phyloP scores from a whole-genome alignment of 192 early-diverging fungal species.

The Coemansia sp. region DNA sequence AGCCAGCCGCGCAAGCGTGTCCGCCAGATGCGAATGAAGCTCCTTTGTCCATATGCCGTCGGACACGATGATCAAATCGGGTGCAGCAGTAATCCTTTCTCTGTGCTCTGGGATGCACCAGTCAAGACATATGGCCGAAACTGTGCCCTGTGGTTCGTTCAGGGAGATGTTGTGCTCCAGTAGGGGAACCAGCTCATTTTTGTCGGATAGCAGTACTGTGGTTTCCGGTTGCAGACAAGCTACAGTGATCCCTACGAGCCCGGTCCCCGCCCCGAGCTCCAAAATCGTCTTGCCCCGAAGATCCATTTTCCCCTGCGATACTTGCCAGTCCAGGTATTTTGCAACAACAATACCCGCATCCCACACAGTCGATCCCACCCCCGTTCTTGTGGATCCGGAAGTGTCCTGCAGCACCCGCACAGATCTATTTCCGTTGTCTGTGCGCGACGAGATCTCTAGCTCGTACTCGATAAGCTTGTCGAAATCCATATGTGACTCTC shows the following conservation, averaged over 20 bases:
- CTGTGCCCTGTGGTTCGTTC: slow-evolving; percentile 14
- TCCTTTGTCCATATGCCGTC: slow-evolving; percentile 37
- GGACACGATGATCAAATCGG: slow-evolving; percentile 41
- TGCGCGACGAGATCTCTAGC: slow-evolving; percentile 20
- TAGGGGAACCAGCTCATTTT: slow-evolving; percentile 27
- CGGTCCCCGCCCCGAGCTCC: slow-evolving; percentile 43
- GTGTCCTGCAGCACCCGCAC: slow-evolving; percentile 37
- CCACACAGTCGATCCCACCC: slow-evolving; percentile 44
- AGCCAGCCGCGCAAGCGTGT: slow-evolving; percentile 27
- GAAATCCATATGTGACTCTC: slow-evolving; percentile 7
- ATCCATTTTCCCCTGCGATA: slow-evolving; percentile 12
- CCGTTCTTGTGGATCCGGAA: slow-evolving; percentile 17
- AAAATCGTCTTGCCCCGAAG: slow-evolving; percentile 30
- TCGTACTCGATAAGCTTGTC: slow-evolving; percentile 23
- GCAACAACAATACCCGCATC: slow-evolving; percentile 36
- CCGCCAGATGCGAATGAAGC: slow-evolving; percentile 36
- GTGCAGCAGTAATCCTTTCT: not conserved
- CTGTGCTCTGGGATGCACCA: slow-evolving; percentile 6
- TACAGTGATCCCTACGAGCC: slow-evolving; percentile 35
- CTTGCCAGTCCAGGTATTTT: slow-evolving; percentile 40
- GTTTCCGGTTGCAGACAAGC: slow-evolving; percentile 25
- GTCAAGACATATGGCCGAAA: slow-evolving; percentile 16
- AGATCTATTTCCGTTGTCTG: not conserved
- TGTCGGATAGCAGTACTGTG: slow-evolving; percentile 33
- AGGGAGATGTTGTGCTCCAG: slow-evolving; percentile 32